Evolutionary conservation across 352 stramenopile genomes (phyloP).

Genomic region (Hyaloperonospora arabidopsidis): DNA sequence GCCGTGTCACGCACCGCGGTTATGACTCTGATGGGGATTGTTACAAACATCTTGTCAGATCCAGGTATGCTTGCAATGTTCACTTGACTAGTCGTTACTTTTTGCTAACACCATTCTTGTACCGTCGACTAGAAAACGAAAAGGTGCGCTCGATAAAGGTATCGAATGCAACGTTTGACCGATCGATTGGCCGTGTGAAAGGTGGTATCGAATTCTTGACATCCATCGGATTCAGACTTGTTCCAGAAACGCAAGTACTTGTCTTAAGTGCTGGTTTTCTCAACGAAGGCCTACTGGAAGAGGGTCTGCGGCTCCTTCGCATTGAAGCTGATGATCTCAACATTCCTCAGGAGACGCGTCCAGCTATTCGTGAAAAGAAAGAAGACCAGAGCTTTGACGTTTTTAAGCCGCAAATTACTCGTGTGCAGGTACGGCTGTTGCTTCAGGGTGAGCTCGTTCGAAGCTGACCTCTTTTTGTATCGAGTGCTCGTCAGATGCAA

Average conservation of each 20-base stretch:
- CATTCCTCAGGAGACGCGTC: conserved; percentile 39
- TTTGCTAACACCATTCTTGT: conserved; percentile 1
- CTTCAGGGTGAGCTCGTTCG: neutral
- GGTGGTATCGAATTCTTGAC: conserved; percentile 68
- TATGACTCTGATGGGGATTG: conserved; percentile 77
- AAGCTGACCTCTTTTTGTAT: conserved; percentile 2
- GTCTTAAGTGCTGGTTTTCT: conserved; percentile 18
- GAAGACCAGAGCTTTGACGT: conserved; percentile 57
- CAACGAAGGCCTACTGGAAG: conserved; percentile 34
- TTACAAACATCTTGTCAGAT: conserved; percentile 77
- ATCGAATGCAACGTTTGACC: conserved; percentile 68
- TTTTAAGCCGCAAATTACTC: conserved; percentile 79
- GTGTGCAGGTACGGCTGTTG: conserved; percentile 44
- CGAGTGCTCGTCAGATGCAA: conserved; percentile 45
- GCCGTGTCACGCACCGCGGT: conserved; percentile 50
- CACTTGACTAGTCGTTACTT: neutral
- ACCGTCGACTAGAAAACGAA: conserved; percentile 47
- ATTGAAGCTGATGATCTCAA: conserved; percentile 71
- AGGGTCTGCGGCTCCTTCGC: conserved; percentile 50
- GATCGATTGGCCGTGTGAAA: conserved; percentile 51
- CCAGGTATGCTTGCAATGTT: conserved; percentile 33
- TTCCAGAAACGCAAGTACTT: conserved; percentile 45
- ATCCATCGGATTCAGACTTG: conserved; percentile 56
- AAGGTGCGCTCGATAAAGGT: conserved; percentile 77
- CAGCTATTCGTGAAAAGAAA: conserved; percentile 37